Percentiles rank a stretch among this genome's conserved stretches.
Conservation (phyloP, 2,329 filamentous ascomycete species). For the Trichoderma atrobrunneum region DNA sequence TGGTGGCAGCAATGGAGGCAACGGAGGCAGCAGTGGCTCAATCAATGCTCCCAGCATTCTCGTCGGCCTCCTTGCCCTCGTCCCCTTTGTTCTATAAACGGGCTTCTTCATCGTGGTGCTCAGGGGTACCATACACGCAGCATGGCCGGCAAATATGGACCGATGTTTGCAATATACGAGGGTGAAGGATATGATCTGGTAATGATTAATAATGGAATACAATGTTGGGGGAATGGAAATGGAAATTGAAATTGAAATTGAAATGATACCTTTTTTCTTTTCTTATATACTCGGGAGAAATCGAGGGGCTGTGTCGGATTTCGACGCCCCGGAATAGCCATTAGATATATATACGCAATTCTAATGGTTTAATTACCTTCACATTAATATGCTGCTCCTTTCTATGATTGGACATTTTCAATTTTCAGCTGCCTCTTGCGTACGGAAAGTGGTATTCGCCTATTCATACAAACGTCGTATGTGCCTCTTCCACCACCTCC, state of each 20-base stretch:
- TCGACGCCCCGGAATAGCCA: not conserved
- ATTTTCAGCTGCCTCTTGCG: not conserved
- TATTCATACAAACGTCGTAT: constrained; percentile 12
- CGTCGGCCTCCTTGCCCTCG: constrained; percentile 25
- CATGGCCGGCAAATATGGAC: not conserved
- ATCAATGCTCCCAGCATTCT: constrained; percentile 24
- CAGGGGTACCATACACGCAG: not conserved
- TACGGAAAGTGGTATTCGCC: constrained; percentile 8
- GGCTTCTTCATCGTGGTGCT: not conserved
- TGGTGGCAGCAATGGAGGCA: not conserved
- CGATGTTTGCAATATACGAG: not conserved
- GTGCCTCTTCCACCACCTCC: not conserved
- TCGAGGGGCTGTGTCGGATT: not conserved
- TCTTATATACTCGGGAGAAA: not conserved
- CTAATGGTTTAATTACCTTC: not conserved
- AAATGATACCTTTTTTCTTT: constrained; percentile 12
- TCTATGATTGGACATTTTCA: not conserved
- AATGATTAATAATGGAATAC: not conserved
- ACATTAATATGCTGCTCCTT: not conserved
- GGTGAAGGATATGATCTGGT: not conserved
- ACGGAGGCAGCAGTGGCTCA: not conserved
- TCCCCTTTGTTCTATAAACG: constrained; percentile 29
- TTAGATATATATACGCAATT: not conserved
- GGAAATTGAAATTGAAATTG: not conserved
- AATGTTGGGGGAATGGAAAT: not conserved